Evolutionary conservation across 441 rosid species (phyloP).

Genomic region (Gossypium davidsonii): DNA sequence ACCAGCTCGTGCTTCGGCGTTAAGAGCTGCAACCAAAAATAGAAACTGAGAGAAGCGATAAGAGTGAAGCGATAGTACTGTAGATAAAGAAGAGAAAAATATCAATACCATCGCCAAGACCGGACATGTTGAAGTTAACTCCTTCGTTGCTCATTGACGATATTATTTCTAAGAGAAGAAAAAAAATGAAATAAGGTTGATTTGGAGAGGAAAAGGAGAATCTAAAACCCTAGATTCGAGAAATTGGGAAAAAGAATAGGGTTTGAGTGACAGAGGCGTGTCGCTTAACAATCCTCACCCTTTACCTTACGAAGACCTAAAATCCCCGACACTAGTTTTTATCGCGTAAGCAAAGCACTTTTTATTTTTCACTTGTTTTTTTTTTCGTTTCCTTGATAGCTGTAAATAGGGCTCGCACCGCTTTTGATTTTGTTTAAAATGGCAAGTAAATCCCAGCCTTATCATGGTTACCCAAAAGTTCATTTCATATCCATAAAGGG

Average conservation of each 20-base stretch:
- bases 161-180: not conserved
- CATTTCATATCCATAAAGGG: no score
- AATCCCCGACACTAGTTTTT: no score
- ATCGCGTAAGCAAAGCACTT: no score
- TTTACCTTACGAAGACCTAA: no score
- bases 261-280: constrained; percentile 12
- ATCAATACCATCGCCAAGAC: constrained; percentile 56
- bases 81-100: not conserved
- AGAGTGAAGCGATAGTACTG: not conserved
- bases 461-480: no score
- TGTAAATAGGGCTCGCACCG: no score
- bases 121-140: constrained; percentile 52
- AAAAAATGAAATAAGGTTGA: not conserved
- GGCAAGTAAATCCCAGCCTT: no score
- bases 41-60: not conserved
- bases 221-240: constrained; percentile 51
- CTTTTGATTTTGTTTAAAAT: no score
- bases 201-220: constrained; percentile 9
- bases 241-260: not conserved
- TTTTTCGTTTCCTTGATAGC: no score
- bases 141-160: constrained; percentile 56
- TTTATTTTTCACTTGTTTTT: no score
- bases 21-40: constrained; percentile 41
- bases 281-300: no score
- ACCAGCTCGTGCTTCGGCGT: constrained; percentile 59